Base-by-base conservation (phyloP, 1,284 basidiomycete genomes). In the Irpex sp. region DNA sequence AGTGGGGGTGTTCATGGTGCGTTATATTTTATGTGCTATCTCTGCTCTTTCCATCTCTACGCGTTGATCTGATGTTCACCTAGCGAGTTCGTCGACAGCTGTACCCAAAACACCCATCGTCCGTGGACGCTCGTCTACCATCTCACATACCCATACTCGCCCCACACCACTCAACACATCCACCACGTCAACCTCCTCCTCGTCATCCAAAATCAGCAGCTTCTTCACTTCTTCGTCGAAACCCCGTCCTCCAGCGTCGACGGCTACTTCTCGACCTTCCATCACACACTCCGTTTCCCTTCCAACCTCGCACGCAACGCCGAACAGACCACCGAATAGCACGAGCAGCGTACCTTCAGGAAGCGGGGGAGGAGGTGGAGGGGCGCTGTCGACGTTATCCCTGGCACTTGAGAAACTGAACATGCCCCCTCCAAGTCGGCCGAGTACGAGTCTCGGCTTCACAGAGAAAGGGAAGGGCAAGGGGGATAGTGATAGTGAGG, bases 341-440 rank as follows among this genome's bases (percentile, higher is more conserved):
- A 47, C 59, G 58, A 55, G 2, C 63, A 56, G 47, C 63, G 60
- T 54, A 63, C 23, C 33, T 59, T 49, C 58, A 33, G 12, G 14
- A n/a, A 54, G 28, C 28, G 28, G 28, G 28, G 28, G 28, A 33
- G 28, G 28, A 33, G 28, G 28, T 1, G 28, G 28, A 33, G 28
- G 12, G 3, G 23, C 51, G 12, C 71, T 80, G 10, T 72, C 81
- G 4, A 86, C 76, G 2, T 75, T 89, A 10, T 82, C 83, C 10
- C 77, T 78, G 64, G 86, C 86, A 2, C 74, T 89, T 18, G 82
- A 87, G 67, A 85, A 83, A 66, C 74, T 90, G 18, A 78, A 79
- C 42, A 80, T 80, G 68, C 84, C 84, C 0, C 77, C 83, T 1
- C 87, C 86, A 0, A 66, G 75, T 35, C 14, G 87, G 49, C 71